Conservation (phyloP, 352 stramenopile species). For the Elongisporangium prolatum region DNA sequence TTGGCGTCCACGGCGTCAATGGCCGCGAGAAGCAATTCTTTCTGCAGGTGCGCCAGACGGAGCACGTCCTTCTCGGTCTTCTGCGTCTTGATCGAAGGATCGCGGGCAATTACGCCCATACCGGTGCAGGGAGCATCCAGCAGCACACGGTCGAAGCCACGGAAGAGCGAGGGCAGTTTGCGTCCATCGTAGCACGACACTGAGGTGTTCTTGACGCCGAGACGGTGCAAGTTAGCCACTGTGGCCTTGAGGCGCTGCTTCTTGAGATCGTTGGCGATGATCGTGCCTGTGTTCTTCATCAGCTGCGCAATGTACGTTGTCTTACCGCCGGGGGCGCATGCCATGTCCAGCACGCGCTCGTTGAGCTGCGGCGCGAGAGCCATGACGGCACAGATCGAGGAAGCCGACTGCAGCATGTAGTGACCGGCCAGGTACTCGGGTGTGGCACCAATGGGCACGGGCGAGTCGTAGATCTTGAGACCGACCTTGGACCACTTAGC, state of each 20-base stretch:
- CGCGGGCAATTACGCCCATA: constrained; percentile 96
- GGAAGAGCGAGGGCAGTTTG: constrained; percentile 92
- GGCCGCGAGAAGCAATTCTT: constrained; percentile 97
- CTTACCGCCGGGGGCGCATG: constrained; percentile 97
- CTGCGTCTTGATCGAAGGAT: constrained; percentile 98
- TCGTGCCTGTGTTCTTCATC: constrained; percentile 98
- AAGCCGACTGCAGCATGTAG: constrained; percentile 99
- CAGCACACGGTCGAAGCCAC: constrained; percentile 97
- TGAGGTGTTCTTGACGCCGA: constrained; percentile 98
- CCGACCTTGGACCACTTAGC: constrained; percentile 99
- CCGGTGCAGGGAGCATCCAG: constrained; percentile 99
- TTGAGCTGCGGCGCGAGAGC: constrained; percentile 95
- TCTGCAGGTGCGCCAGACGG: constrained; percentile 96
- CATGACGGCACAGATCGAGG: constrained; percentile 98
- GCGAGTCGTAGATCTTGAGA: constrained; percentile 98
- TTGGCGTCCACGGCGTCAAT: constrained; percentile 98
- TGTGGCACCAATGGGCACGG: constrained; percentile 98
- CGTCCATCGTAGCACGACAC: constrained; percentile 97
- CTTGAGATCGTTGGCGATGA: constrained; percentile 99
- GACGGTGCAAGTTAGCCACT: constrained; percentile 97
- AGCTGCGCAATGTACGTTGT: constrained; percentile 99
- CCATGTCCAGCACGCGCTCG: constrained; percentile 98
- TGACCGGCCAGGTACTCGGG: constrained; percentile 99
- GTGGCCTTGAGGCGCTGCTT: constrained; percentile 96
- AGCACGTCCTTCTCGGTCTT: constrained; percentile 92